Conservation (phyloP, 1,284 basidiomycete genomes). For the Lignosus rhinocerotis region DNA sequence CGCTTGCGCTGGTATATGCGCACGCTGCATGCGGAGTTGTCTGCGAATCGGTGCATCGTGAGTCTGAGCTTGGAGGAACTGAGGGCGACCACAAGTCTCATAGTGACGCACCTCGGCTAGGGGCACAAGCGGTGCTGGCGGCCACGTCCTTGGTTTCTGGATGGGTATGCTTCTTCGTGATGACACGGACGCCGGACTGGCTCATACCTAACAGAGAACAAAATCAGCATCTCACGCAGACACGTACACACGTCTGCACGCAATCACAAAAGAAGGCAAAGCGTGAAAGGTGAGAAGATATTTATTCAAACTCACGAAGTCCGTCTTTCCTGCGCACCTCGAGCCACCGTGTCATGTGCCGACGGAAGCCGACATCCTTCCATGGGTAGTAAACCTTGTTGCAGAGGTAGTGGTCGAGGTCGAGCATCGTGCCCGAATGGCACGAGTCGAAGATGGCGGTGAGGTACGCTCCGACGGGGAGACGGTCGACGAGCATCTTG, state of each 20-base stretch:
- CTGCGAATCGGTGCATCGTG: not conserved
- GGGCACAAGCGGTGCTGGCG: not conserved
- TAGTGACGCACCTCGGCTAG: not conserved
- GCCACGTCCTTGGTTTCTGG: not conserved
- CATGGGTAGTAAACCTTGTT: constrained; percentile 49
- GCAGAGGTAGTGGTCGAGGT: constrained; percentile 46
- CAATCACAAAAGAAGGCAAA: not conserved
- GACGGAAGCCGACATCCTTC: constrained; percentile 41
- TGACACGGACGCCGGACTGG: constrained; percentile 3
- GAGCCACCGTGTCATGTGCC: constrained; percentile 12
- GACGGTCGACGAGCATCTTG: constrained; percentile 38
- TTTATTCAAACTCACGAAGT: not conserved
- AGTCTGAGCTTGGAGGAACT: not conserved
- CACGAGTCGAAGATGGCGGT: constrained; percentile 52
- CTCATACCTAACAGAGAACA: not conserved
- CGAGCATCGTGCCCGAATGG: constrained; percentile 46
- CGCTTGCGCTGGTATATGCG: constrained; percentile 13
- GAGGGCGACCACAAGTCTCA: not conserved
- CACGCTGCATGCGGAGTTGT: constrained; percentile 8
- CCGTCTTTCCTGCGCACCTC: constrained; percentile 10
- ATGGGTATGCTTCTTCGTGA: constrained; percentile 8
- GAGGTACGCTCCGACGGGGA: constrained; percentile 41
- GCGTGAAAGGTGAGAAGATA: not conserved
- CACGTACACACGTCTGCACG: too few relatives aligned
- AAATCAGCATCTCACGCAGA: not conserved